Evolutionary conservation across 2,329 filamentous ascomycete genomes (phyloP).

Genomic region (Apiospora koreana): DNA sequence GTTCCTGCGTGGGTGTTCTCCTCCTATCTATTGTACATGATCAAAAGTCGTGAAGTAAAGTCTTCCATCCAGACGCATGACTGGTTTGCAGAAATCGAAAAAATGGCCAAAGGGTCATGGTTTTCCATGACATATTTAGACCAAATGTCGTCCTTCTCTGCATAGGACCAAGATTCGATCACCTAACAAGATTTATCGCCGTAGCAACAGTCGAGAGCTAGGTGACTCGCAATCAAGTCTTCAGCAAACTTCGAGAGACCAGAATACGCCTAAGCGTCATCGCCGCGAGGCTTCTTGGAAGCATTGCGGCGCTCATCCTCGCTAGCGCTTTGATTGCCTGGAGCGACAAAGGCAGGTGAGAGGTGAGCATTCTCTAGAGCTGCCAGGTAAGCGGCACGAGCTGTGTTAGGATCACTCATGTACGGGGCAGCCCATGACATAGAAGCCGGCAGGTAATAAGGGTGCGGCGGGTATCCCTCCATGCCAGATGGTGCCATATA

Average conservation of each 20-base stretch:
- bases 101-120: neutral
- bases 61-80: neutral
- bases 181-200: neutral
- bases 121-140: neutral
- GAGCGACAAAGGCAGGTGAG: neutral
- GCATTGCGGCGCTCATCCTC: neutral
- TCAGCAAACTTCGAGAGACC: neutral
- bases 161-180: neutral
- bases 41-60: neutral
- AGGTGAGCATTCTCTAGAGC: neutral
- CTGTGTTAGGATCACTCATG: conserved; percentile 25
- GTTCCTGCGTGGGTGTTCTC: neutral
- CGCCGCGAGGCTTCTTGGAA: neutral
- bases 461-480: neutral
- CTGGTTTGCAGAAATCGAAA: neutral
- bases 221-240: neutral
- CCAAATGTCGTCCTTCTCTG: neutral
- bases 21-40: neutral
- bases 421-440: conserved; percentile 28
- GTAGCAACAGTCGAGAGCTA: neutral
- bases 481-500: neutral
- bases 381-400: conserved; percentile 11
- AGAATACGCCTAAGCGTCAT: neutral
- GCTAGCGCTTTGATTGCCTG: neutral
- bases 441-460: neutral